These are phyloP conservation scores for Inonotus obliquus DNA, from an alignment of 1,284 basidiomycete species.

Conservation along the genomic window DNA sequence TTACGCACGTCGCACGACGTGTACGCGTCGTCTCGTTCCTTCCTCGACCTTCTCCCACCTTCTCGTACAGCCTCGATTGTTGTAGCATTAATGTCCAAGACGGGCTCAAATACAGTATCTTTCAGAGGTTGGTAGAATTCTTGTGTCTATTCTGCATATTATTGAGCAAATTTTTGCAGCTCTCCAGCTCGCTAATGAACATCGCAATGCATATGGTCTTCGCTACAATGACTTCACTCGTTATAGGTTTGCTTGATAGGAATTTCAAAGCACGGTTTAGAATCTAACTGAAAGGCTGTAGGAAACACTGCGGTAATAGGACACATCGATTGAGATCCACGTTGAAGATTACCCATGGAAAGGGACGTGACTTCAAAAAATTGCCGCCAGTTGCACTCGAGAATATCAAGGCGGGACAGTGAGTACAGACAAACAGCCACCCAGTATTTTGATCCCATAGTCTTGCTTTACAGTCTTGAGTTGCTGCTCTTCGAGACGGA, in stretches of 20 bases:
- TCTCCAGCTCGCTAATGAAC: constrained; percentile 81
- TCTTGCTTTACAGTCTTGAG: constrained; percentile 52
- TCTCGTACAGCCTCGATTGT: constrained; percentile 1
- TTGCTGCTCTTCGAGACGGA: constrained; percentile 86
- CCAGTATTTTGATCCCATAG: neutral
- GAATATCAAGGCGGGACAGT: constrained; percentile 77
- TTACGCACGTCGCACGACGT: neutral
- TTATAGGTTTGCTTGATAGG: constrained; percentile 56
- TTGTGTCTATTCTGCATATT: constrained; percentile 8
- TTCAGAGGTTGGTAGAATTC: constrained; percentile 13
- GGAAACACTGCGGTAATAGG: constrained; percentile 88
- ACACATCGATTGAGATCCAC: constrained; percentile 83
- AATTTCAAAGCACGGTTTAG: neutral
- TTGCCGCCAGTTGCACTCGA: constrained; percentile 60
- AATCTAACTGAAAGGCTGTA: constrained; percentile 28
- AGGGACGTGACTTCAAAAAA: constrained; percentile 87
- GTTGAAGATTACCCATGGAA: constrained; percentile 84
- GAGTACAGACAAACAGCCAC: constrained; percentile 30
- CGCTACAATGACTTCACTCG: constrained; percentile 85
- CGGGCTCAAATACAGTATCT: neutral
- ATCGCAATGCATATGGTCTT: constrained; percentile 86
- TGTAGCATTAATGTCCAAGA: constrained; percentile 5
- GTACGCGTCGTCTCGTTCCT: constrained; percentile 4
- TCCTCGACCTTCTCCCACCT: constrained; percentile 13
- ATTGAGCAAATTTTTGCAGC: constrained; percentile 39